phyloP scores from a whole-genome alignment of 139 green algal species.

The Chlorella sp. region DNA sequence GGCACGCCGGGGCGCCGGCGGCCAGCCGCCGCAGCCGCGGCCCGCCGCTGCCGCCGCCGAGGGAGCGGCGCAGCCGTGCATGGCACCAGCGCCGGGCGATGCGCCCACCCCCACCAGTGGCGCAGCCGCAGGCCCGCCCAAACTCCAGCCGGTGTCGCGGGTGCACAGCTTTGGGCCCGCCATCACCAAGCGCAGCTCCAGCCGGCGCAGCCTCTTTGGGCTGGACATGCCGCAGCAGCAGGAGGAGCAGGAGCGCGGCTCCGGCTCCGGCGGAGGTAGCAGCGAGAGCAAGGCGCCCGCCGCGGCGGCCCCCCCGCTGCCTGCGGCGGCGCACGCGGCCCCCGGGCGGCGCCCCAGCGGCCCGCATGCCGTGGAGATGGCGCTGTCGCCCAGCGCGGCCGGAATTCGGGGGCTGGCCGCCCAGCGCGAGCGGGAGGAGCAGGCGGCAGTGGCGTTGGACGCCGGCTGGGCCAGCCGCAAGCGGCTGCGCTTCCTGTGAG shows the following conservation, averaged over 20 bases:
- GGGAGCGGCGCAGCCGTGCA: background rate
- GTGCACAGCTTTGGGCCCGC: constrained; percentile 2
- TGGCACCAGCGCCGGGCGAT: background rate
- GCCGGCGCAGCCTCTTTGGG: constrained; percentile 24
- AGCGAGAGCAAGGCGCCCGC: background rate
- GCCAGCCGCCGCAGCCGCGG: background rate
- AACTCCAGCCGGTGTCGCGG: background rate
- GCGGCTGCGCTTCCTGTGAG: constrained; percentile 26
- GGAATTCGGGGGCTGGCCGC: background rate
- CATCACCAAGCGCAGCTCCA: constrained; percentile 5
- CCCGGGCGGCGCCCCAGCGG: background rate
- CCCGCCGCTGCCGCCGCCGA: background rate
- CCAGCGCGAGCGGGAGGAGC: background rate
- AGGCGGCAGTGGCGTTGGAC: background rate
- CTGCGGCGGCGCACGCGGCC: background rate
- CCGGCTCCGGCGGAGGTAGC: background rate
- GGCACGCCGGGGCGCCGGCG: background rate
- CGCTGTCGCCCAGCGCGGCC: constrained; percentile 18
- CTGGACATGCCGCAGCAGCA: background rate
- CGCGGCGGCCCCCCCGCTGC: background rate
- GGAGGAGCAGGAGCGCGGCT: background rate
- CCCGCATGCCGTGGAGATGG: constrained; percentile 9
- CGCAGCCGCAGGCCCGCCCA: background rate
- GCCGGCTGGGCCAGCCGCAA: constrained; percentile 9
- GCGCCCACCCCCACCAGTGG: constrained; percentile 10